Base-by-base conservation (phyloP, 1,139 yeast genomes). In the Hemisphaericaspora lyxosophila region DNA sequence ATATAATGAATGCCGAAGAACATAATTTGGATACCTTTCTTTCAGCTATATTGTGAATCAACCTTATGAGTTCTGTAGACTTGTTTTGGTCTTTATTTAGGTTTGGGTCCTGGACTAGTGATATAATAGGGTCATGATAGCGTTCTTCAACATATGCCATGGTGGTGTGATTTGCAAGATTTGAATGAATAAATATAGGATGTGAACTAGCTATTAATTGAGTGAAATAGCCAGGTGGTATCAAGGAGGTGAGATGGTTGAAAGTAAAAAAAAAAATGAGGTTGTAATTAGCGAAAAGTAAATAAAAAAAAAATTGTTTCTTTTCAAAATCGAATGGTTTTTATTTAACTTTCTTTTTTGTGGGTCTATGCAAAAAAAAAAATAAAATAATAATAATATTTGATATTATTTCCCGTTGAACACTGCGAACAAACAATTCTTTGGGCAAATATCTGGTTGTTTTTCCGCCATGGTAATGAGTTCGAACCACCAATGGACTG, bases 1-100 rank as follows among this genome's bases (percentile, higher is more conserved):
- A 56, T 4, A 75, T 67, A 31, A 68, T 67, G 37, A 76, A 60
- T n/a, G 73, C 61, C 16, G 72, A 61, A 43, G 65, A 74, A 50
- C 83, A 78, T 49, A 75, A 60, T 42, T 73, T 68, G 40, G 75
- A 71, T n/a, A 77, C 63, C 43, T 67, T 67, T 22, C 70, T 44
- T 46, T 77, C 82, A 1, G 69, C 54, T 23, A 70, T 48, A 22
- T 62, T 65, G 30, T 70, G 69, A 28, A 78, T 77, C 14, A 73
- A 54, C 37, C 51, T 54, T 2, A 73, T 51, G 7, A 78, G 54
- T 41, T 67, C 59, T 8, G 65, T 54, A 0, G 80, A 60, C 46
- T 75, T 74, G 7, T 50, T 60, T 38, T 66, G 60, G 35, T 71
- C 75, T 41, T 61, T 64, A 47, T 73, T 75, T 30, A 78, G 59